These are phyloP conservation scores for Chalciporus chontae DNA, from an alignment of 768 basidiomycete genomes.

Conservation along the genomic window DNA sequence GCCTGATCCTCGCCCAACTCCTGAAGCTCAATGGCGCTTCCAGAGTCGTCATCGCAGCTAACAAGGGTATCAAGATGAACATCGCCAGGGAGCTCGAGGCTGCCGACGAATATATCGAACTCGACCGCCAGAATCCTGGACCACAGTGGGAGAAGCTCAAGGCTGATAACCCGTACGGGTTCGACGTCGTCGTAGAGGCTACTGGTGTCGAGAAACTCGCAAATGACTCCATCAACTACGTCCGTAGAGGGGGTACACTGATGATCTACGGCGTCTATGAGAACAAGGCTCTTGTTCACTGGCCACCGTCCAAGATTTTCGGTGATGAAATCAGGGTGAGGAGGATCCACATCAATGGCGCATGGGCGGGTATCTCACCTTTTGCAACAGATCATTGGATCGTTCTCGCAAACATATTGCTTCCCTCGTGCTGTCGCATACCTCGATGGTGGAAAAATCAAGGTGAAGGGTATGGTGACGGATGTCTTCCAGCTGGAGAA, in stretches of 20 bases:
- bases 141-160: slow-evolving; percentile 80
- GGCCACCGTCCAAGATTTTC: slow-evolving; percentile 83
- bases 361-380: neutral
- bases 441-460: slow-evolving; percentile 82
- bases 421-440: slow-evolving; percentile 91
- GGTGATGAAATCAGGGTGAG: slow-evolving; percentile 62
- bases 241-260: slow-evolving; percentile 77
- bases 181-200: slow-evolving; percentile 81
- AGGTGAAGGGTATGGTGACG: slow-evolving; percentile 76
- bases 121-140: slow-evolving; percentile 71
- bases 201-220: slow-evolving; percentile 84
- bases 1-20: slow-evolving; percentile 86
- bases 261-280: slow-evolving; percentile 92
- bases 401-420: slow-evolving; percentile 85
- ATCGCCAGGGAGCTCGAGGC: slow-evolving; percentile 77
- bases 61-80: slow-evolving; percentile 89
- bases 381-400: slow-evolving; percentile 70
- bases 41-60: slow-evolving; percentile 79
- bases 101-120: slow-evolving; percentile 82
- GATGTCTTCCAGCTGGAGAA: slow-evolving; percentile 66
- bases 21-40: slow-evolving; percentile 84
- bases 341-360: neutral
- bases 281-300: slow-evolving; percentile 78
- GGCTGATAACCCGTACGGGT: slow-evolving; percentile 80
- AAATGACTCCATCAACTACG: slow-evolving; percentile 88